These are phyloP conservation scores for Trypanosoma boissoni DNA, from an alignment of 208 protist species.

Conservation along the genomic window DNA sequence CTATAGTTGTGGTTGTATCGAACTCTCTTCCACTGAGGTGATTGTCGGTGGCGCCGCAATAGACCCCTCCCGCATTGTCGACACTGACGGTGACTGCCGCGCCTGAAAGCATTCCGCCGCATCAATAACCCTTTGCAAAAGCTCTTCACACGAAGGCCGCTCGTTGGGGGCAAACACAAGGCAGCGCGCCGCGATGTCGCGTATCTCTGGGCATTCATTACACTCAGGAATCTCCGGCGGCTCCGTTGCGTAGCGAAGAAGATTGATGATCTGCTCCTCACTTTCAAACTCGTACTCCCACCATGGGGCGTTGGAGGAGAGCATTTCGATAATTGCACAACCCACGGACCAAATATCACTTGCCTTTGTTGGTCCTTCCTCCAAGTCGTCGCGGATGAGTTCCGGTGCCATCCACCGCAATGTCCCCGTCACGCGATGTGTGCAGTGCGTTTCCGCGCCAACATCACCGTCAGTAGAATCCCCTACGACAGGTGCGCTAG, in stretches of 20 bases:
- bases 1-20: no score
- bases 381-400: slow-evolving; percentile 42
- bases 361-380: slow-evolving; percentile 61
- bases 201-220: slow-evolving; percentile 66
- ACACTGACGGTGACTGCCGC: slow-evolving; percentile 7
- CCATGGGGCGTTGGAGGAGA: slow-evolving; percentile 83
- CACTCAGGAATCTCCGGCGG: slow-evolving; percentile 81
- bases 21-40: no score
- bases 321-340: slow-evolving; percentile 91
- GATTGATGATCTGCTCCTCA: slow-evolving; percentile 84
- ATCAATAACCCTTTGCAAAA: slow-evolving; percentile 60
- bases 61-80: slow-evolving; percentile 1
- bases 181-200: slow-evolving; percentile 53
- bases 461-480: slow-evolving; percentile 4
- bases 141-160: slow-evolving; percentile 72
- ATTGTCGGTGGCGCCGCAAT: no score
- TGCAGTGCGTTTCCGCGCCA: slow-evolving; percentile 45
- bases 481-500: slow-evolving; percentile 1
- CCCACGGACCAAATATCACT: slow-evolving; percentile 91
- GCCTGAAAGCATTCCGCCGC: slow-evolving; percentile 41
- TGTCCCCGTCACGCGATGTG: slow-evolving; percentile 72
- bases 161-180: slow-evolving; percentile 44
- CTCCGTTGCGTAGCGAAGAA: slow-evolving; percentile 76
- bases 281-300: slow-evolving; percentile 89
- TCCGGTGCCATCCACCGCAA: slow-evolving; percentile 89